A percentile compares a stretch with the other conserved stretches of the same genome.
phyloP scores from a whole-genome alignment of 2,329 filamentous ascomycete genomes.

The Claviceps citrina region DNA sequence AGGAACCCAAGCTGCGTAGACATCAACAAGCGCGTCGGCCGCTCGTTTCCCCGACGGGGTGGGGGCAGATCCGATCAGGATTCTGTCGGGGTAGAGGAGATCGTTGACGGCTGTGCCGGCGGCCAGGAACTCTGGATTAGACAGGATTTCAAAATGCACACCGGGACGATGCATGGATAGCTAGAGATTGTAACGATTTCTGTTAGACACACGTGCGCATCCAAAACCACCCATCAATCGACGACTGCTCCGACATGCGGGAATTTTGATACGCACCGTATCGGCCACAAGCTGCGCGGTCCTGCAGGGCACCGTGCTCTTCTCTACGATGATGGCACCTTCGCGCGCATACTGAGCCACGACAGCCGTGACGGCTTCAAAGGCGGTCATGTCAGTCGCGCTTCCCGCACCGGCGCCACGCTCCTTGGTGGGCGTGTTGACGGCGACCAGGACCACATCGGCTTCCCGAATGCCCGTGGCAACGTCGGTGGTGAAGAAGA shows the following conservation, averaged over 20 bases:
- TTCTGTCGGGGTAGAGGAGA: constrained; percentile 53
- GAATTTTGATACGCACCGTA: constrained; percentile 43
- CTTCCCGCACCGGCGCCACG: constrained; percentile 53
- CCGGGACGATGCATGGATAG: constrained; percentile 44
- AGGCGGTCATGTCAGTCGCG: constrained; percentile 56
- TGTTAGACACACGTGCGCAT: background rate
- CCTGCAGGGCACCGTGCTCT: constrained; percentile 63
- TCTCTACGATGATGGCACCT: constrained; percentile 64
- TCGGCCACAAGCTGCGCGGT: constrained; percentile 56
- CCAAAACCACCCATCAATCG: too few relatives aligned
- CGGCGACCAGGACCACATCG: constrained; percentile 59
- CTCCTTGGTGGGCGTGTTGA: constrained; percentile 67
- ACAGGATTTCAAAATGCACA: constrained; percentile 58
- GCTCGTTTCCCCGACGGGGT: constrained; percentile 46
- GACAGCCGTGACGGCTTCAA: constrained; percentile 53
- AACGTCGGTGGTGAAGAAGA: constrained; percentile 59
- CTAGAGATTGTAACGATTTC: constrained; percentile 16
- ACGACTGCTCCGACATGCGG: too few relatives aligned
- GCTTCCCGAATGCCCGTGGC: constrained; percentile 46
- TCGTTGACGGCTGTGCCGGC: constrained; percentile 62
- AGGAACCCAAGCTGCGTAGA: constrained; percentile 61
- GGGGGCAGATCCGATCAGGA: constrained; percentile 56
- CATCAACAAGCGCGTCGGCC: constrained; percentile 43
- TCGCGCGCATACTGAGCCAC: constrained; percentile 51
- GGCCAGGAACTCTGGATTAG: constrained; percentile 69